Conservation (phyloP, 1,284 basidiomycete species). For the Trichosporon faecale region DNA sequence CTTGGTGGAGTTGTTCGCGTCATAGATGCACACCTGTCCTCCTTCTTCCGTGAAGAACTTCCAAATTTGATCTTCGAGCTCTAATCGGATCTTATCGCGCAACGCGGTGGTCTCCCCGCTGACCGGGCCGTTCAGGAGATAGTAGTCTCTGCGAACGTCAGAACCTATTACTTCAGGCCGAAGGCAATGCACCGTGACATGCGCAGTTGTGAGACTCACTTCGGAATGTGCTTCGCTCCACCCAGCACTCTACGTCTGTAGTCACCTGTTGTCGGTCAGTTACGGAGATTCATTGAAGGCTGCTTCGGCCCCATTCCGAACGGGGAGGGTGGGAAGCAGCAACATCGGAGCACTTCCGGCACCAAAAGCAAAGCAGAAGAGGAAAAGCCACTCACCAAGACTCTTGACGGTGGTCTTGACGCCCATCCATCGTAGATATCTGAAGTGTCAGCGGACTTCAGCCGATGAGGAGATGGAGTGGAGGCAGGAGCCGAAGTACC, state of each 20-base stretch:
- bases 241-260: slow-evolving; percentile 87
- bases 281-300: neutral
- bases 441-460: neutral
- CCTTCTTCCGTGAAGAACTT: slow-evolving; percentile 73
- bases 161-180: slow-evolving; percentile 54
- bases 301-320: neutral
- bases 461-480: neutral
- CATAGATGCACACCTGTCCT: slow-evolving; percentile 97
- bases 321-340: too few relatives aligned
- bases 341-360: neutral
- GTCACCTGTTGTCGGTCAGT: slow-evolving; percentile 62
- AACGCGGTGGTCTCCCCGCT: slow-evolving; percentile 69
- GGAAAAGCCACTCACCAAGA: neutral
- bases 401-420: slow-evolving; percentile 86
- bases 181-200: neutral
- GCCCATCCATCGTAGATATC: slow-evolving; percentile 95
- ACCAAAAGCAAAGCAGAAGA: neutral
- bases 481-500: slow-evolving; percentile 41
- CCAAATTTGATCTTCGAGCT: slow-evolving; percentile 82
- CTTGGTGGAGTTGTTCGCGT: slow-evolving; percentile 91
- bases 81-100: slow-evolving; percentile 67
- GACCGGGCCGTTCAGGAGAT: slow-evolving; percentile 7
- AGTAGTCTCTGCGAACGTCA: slow-evolving; percentile 44
- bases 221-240: slow-evolving; percentile 76
- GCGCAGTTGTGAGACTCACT: slow-evolving; percentile 53